Evolutionary conservation across 2,329 filamentous ascomycete species (phyloP).

Genomic region (Eurotiales sp.): DNA sequence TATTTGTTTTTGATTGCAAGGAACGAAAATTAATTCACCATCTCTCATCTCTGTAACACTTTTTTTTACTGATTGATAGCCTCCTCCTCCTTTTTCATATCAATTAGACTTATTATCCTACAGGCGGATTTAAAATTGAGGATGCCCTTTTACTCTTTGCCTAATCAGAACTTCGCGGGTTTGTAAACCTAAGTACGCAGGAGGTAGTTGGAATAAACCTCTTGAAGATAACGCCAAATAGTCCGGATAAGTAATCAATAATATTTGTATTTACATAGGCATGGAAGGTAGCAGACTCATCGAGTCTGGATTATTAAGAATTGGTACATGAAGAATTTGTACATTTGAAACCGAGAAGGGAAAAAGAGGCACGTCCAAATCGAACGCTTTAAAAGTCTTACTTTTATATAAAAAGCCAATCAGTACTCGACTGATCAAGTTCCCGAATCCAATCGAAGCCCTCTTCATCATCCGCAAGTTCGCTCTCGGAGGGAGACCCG

Average conservation of each 20-base stretch:
- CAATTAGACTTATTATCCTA: neutral
- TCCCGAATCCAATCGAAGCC: constrained; percentile 41
- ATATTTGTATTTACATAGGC: neutral
- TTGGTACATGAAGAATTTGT: too few species aligned
- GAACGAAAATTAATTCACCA: neutral
- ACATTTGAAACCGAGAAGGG: neutral
- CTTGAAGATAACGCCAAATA: too few species aligned
- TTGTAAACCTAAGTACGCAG: too few species aligned
- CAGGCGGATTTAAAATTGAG: neutral
- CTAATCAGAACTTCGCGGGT: too few species aligned
- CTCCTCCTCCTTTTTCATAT: too few species aligned
- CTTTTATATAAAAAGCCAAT: constrained; percentile 40
- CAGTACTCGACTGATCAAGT: constrained; percentile 35
- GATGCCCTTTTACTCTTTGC: too few species aligned
- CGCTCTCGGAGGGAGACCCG: neutral
- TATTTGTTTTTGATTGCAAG: neutral
- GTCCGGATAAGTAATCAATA: too few species aligned
- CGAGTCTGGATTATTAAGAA: too few species aligned
- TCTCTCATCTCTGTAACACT: neutral
- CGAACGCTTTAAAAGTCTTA: neutral
- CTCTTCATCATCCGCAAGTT: constrained; percentile 20
- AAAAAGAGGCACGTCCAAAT: neutral
- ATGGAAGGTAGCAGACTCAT: too few species aligned
- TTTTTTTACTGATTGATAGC: too few species aligned
- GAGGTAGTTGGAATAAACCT: too few species aligned